Percentiles rank a stretch among this genome's conserved stretches.
phyloP scores from a whole-genome alignment of 768 basidiomycete species.

The Termitomyces sp. region DNA sequence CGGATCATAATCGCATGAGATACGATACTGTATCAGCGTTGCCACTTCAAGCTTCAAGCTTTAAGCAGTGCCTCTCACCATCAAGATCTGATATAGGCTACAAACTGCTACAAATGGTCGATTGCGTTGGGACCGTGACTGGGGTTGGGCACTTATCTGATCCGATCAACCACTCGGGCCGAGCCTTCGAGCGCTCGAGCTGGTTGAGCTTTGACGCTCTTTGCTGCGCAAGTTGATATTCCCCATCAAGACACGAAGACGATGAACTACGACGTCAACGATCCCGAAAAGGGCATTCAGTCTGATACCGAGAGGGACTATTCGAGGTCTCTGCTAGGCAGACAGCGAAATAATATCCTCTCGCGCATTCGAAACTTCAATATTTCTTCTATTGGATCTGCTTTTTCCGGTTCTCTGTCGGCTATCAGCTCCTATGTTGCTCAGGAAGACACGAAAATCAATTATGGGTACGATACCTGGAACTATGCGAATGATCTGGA shows the following conservation, averaged over 20 bases:
- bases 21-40: not conserved
- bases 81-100: not conserved
- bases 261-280: slow-evolving; percentile 14
- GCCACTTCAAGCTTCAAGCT: too few species aligned
- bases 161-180: not conserved
- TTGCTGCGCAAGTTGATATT: not conserved
- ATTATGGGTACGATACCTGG: slow-evolving; percentile 5
- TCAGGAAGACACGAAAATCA: slow-evolving; percentile 4
- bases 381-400: slow-evolving; percentile 17
- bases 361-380: slow-evolving; percentile 20
- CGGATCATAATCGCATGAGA: not conserved
- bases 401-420: slow-evolving; percentile 17
- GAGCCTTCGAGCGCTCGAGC: not conserved
- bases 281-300: slow-evolving; percentile 8
- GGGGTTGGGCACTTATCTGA: not conserved
- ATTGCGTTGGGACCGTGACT: not conserved
- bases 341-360: slow-evolving; percentile 11
- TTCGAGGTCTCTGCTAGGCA: not conserved
- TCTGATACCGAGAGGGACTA: slow-evolving; percentile 1
- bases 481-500: slow-evolving; percentile 12
- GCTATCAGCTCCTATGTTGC: slow-evolving; percentile 10
- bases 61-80: not conserved
- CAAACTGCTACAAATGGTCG: too few species aligned
- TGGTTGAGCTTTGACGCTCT: too few species aligned
- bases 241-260: not conserved